phyloP scores from a whole-genome alignment of 2,329 filamentous ascomycete species.

The Xylariaceae sp. region DNA sequence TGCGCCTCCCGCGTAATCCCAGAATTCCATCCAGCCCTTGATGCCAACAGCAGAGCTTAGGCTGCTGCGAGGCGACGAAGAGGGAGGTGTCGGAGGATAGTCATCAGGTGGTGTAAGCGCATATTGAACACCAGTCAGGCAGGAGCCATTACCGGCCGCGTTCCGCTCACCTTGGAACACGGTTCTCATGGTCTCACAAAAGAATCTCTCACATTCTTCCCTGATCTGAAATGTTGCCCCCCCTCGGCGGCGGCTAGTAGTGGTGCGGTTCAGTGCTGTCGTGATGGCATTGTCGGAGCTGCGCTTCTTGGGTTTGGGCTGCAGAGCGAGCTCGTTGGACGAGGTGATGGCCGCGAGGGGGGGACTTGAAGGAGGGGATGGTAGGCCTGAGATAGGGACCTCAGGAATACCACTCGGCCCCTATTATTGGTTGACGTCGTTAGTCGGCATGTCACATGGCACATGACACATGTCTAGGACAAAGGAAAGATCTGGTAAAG shows the following conservation, averaged over 20 bases:
- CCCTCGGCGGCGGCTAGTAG: slow-evolving; percentile 70
- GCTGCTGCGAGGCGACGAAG: slow-evolving; percentile 40
- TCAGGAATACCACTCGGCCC: slow-evolving; percentile 95
- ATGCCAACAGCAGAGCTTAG: slow-evolving; percentile 44
- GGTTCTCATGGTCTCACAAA: slow-evolving; percentile 92
- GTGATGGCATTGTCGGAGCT: slow-evolving; percentile 40
- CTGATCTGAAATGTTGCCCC: slow-evolving; percentile 95
- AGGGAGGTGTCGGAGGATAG: slow-evolving; percentile 45
- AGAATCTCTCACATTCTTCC: slow-evolving; percentile 99
- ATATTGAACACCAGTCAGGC: slow-evolving; percentile 76
- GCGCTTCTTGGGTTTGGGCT: slow-evolving; percentile 59
- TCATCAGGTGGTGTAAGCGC: slow-evolving; percentile 59
- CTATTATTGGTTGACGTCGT: slow-evolving; percentile 38
- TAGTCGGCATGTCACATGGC: not conserved
- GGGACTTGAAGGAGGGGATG: slow-evolving; percentile 87
- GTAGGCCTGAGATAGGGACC: slow-evolving; percentile 83
- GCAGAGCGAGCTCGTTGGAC: slow-evolving; percentile 69
- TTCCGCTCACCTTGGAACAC: slow-evolving; percentile 97
- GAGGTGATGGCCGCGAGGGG: slow-evolving; percentile 78
- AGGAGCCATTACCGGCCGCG: slow-evolving; percentile 76
- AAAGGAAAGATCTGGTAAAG: not conserved
- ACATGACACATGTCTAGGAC: not conserved
- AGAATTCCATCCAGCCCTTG: slow-evolving; percentile 75
- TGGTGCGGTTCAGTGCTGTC: slow-evolving; percentile 50
- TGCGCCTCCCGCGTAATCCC: slow-evolving; percentile 83